Conservation (phyloP, 192 early-diverging fungal genomes). For the Umbelopsis vinacea region DNA sequence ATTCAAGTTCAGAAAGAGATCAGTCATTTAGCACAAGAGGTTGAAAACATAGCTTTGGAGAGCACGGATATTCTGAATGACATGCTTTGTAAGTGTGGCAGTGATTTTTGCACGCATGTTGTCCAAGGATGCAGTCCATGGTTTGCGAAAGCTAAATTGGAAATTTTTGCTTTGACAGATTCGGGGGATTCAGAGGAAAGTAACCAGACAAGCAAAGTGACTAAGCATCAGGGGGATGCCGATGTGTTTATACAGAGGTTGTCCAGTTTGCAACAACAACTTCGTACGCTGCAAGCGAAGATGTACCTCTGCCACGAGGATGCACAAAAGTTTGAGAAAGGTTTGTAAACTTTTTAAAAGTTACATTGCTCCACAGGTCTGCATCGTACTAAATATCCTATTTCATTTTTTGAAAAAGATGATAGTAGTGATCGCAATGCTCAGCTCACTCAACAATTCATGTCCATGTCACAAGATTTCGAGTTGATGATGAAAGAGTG, state of each 20-base stretch:
- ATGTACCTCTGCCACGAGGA: slow-evolving; percentile 62
- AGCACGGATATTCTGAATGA: slow-evolving; percentile 6
- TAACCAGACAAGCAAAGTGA: neutral
- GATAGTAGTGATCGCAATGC: slow-evolving; percentile 29
- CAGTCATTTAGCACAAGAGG: neutral
- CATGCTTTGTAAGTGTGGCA: neutral
- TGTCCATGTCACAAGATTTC: slow-evolving; percentile 53
- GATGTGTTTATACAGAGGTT: slow-evolving; percentile 52
- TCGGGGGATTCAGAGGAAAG: neutral
- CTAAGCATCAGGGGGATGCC: slow-evolving; percentile 24
- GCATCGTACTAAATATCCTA: neutral
- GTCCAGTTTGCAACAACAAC: slow-evolving; percentile 52
- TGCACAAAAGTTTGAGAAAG: slow-evolving; percentile 34
- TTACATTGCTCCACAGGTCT: neutral
- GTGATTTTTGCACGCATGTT: neutral
- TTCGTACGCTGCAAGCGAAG: slow-evolving; percentile 60
- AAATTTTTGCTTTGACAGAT: neutral
- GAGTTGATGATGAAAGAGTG: slow-evolving; percentile 55
- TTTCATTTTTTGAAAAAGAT: slow-evolving; percentile 22
- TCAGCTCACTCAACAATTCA: slow-evolving; percentile 46
- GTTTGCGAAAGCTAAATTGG: neutral
- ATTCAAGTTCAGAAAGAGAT: neutral
- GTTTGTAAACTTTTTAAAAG: neutral
- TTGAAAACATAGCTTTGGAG: slow-evolving; percentile 11
- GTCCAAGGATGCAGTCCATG: neutral